Evolutionary conservation across 345 rosid genomes (phyloP).

Genomic region (Acer negundo): DNA sequence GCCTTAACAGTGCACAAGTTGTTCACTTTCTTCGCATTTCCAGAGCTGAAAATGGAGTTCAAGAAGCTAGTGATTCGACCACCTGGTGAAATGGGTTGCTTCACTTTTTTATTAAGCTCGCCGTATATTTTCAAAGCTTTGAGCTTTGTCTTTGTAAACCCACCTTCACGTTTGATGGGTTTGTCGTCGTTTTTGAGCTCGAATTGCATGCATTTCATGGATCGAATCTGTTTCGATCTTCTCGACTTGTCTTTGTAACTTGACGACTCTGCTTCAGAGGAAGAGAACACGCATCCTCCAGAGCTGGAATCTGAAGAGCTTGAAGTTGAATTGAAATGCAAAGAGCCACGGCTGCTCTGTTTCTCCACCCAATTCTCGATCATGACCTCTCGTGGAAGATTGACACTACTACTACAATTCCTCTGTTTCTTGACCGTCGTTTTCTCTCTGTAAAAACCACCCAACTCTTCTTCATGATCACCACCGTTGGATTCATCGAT

Average conservation of each 20-base stretch:
- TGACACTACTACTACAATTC: constrained; percentile 6
- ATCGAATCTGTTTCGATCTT: constrained; percentile 4
- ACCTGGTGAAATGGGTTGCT: constrained; percentile 86
- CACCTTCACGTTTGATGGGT: constrained; percentile 27
- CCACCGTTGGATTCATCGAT: constrained; percentile 48
- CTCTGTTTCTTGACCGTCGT: constrained; percentile 39
- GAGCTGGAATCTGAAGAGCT: constrained; percentile 59
- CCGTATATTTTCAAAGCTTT: constrained; percentile 54
- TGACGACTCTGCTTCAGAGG: constrained; percentile 54
- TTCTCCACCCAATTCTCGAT: constrained; percentile 61
- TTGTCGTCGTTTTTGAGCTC: constrained; percentile 20
- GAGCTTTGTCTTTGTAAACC: constrained; percentile 55
- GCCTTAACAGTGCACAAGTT: constrained; percentile 60
- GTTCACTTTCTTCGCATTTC: constrained; percentile 70
- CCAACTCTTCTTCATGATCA: constrained; percentile 10
- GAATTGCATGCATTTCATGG: constrained; percentile 22
- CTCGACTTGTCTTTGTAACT: constrained; percentile 34
- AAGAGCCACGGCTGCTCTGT: constrained; percentile 23
- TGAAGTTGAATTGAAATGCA: constrained; percentile 38
- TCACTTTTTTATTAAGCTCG: constrained; percentile 64
- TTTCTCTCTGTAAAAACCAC: constrained; percentile 24
- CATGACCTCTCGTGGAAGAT: constrained; percentile 47
- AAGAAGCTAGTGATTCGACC: constrained; percentile 66
- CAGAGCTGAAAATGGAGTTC: constrained; percentile 70
- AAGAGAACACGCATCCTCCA: constrained; percentile 42